A percentile compares a stretch with the other conserved stretches of the same genome.
Conservation (phyloP, 1,139 yeast genomes). For the Sugiyamaella neomexicana region DNA sequence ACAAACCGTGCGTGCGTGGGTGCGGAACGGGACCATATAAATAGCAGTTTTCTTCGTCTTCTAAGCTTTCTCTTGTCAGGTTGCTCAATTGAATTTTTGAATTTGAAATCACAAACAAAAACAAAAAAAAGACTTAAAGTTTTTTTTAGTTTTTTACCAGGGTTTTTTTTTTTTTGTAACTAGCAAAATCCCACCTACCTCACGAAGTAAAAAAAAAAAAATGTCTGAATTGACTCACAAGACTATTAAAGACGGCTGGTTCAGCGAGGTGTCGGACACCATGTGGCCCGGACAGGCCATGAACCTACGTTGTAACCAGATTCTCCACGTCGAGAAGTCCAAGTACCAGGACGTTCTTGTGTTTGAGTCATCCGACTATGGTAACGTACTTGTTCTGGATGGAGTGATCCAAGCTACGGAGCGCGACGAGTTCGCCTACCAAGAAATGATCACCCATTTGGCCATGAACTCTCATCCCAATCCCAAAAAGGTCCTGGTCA, state of each 20-base stretch:
- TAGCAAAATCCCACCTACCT: constrained; percentile 2
- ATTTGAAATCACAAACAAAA: constrained; percentile 1
- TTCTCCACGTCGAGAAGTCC: constrained; percentile 76
- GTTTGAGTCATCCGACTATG: constrained; percentile 83
- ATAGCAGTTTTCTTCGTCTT: background rate
- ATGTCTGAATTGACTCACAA: constrained; percentile 43
- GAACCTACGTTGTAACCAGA: constrained; percentile 77
- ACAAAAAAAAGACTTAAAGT: constrained; percentile 9
- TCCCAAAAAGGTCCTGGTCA: constrained; percentile 85
- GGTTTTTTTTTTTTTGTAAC: constrained; percentile 13
- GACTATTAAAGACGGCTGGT: constrained; percentile 73
- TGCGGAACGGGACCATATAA: background rate
- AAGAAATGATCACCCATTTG: constrained; percentile 91
- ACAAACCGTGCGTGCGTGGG: too few relatives aligned
- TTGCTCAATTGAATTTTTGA: constrained; percentile 6
- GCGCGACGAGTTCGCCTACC: constrained; percentile 92
- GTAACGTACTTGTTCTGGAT: constrained; percentile 88
- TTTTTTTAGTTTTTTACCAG: constrained; percentile 12
- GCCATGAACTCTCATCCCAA: constrained; percentile 87
- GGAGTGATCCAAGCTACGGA: constrained; percentile 92
- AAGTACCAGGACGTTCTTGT: constrained; percentile 87
- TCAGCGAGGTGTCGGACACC: constrained; percentile 80
- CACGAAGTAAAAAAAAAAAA: too few relatives aligned
- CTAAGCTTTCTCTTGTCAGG: background rate
- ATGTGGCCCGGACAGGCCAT: constrained; percentile 97